Base-by-base conservation (phyloP, 169 alveolate species). In the Haemoproteus tartakovskyi region DNA sequence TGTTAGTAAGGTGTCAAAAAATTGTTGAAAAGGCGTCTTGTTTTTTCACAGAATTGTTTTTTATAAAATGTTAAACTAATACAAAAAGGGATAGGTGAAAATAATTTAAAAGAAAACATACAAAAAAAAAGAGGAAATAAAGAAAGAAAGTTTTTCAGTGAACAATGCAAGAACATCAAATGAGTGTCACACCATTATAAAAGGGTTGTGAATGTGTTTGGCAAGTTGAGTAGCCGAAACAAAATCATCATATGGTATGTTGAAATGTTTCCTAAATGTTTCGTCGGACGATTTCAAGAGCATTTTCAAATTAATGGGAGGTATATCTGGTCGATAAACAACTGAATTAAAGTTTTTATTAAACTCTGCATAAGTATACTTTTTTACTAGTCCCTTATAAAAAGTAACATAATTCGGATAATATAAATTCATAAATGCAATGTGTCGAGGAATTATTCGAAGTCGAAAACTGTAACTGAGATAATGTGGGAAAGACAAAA, bases 371-470 rank as follows among this genome's bases (percentile, higher is more conserved):
- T 74, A 74, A 50, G 48, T 74, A 60, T 74, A 60, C 46, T 33
- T 74, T 60, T 30, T 56, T 16, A 74, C 24, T 11, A 74, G 40
- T 50, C 57, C 84, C 14, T 74, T 56, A 29, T 74, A 74, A 45
- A 45, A 74, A 14, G 62, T 47, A 54, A 81, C 82, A 62, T 85
- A 85, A 26, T 87, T 79, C 14, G 56, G 60, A 84, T 88, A 88
- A 21, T 36, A 51, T 21, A 48, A 29, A 62, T 62, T 88, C 93
- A 88, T 88, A 41, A 82, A 51, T 0, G 90, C 87, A 19, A 85
- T 30, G 29, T 88, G 93, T 40, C 93, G 37, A 2, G 93, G 93
- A 18, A 88, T 80, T 43, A 88, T 88, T 51, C 93, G 67, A 67
- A 86, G 87, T 18, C 87, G 62, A 43, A 88, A 87, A 24, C 91